phyloP scores from a whole-genome alignment of 768 basidiomycete species.

The Naematelia encephala region DNA sequence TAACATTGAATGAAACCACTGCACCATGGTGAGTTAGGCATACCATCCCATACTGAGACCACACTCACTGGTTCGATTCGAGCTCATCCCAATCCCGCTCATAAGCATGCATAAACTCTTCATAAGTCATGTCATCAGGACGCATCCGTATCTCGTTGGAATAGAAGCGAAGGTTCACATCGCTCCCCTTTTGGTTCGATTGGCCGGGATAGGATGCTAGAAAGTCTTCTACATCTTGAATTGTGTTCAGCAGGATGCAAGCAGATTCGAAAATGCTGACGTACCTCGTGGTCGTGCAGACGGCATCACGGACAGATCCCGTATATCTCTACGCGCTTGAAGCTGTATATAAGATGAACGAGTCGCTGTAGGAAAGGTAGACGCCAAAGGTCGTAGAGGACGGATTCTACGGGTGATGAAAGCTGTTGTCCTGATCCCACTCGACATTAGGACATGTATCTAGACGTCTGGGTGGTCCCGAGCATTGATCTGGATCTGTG shows the following conservation, averaged over 20 bases:
- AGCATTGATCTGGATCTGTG: too few species aligned
- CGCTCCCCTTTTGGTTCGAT: not conserved
- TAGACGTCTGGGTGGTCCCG: too few species aligned
- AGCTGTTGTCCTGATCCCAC: too few species aligned
- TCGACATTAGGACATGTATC: too few species aligned
- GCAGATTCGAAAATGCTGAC: not conserved
- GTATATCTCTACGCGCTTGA: too few species aligned
- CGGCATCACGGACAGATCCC: too few species aligned
- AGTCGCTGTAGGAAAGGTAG: too few species aligned
- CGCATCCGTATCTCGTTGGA: slow-evolving; percentile 16
- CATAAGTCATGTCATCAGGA: slow-evolving; percentile 28
- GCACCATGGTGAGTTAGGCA: not conserved
- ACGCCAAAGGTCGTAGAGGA: too few species aligned
- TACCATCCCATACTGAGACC: not conserved
- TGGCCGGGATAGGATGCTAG: slow-evolving; percentile 25
- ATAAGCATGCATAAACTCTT: slow-evolving; percentile 28
- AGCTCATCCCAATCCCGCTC: slow-evolving; percentile 30
- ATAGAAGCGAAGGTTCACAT: slow-evolving; percentile 35
- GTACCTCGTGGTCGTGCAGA: not conserved
- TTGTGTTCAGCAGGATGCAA: not conserved
- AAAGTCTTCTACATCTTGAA: slow-evolving; percentile 29
- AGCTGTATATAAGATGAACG: too few species aligned
- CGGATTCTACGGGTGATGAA: too few species aligned
- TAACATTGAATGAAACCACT: not conserved
- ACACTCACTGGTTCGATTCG: slow-evolving; percentile 41